Conservation (phyloP, 129 eudicot genomes). For the Pulicaria dysenterica region DNA sequence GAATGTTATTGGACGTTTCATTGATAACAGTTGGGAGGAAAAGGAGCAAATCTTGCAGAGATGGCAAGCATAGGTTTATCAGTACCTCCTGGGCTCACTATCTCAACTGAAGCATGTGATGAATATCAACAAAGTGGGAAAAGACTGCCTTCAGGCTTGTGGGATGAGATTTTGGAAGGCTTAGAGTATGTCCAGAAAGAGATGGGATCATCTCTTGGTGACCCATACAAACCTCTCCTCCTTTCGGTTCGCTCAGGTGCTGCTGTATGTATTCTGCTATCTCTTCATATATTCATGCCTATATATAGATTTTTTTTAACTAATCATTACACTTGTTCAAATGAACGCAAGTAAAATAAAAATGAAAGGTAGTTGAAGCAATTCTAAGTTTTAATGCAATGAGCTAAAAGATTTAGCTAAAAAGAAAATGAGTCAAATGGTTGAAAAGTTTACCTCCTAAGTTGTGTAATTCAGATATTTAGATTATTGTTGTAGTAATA, state of each 20-base stretch:
- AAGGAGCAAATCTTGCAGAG: slow-evolving; percentile 98
- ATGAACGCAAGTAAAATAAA: too few species aligned
- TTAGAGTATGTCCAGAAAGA: slow-evolving; percentile 69
- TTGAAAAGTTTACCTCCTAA: background rate
- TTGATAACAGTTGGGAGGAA: slow-evolving; percentile 83
- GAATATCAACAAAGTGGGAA: slow-evolving; percentile 85
- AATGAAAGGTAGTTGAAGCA: too few species aligned
- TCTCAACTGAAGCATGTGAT: slow-evolving; percentile 97
- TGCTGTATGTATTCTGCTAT: slow-evolving; percentile 53
- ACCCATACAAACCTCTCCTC: slow-evolving; percentile 87
- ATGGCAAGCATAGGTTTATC: slow-evolving; percentile 98
- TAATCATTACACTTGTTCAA: background rate
- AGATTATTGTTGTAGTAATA: background rate
- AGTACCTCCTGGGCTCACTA: slow-evolving; percentile 94
- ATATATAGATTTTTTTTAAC: background rate
- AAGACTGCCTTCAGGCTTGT: slow-evolving; percentile 66
- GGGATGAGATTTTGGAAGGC: slow-evolving; percentile 92
- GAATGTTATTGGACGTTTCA: background rate
- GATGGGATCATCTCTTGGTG: slow-evolving; percentile 88
- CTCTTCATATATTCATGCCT: background rate
- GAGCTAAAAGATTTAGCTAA: background rate
- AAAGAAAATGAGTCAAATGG: background rate
- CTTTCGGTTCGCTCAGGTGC: slow-evolving; percentile 98
- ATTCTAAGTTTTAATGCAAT: too few species aligned
- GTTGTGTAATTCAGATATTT: background rate